These are phyloP conservation scores for Cyclotella choctawhatcheeana DNA, from an alignment of 108 stramenopile genomes.

Conservation along the genomic window DNA sequence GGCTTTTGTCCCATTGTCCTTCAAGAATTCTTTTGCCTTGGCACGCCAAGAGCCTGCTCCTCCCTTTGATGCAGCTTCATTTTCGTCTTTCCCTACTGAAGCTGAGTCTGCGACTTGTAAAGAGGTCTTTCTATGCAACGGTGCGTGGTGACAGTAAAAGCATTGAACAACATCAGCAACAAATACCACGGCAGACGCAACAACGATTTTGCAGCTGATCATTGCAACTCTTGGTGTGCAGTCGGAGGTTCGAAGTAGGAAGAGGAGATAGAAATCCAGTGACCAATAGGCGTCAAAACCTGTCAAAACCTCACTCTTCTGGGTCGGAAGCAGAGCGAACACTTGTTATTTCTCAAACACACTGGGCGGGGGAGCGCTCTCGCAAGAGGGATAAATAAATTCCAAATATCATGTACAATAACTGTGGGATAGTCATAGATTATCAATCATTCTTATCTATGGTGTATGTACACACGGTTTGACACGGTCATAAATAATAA, in stretches of 20 bases:
- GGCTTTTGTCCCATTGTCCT: conserved; percentile 11
- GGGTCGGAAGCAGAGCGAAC: neutral
- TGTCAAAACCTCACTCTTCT: conserved; percentile 2
- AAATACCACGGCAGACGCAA: neutral
- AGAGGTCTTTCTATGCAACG: neutral
- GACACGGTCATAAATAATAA: neutral
- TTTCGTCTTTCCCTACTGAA: neutral
- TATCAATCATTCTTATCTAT: neutral
- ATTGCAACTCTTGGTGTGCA: neutral
- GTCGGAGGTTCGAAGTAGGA: neutral
- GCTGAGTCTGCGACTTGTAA: conserved; percentile 1
- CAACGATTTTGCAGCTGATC: neutral
- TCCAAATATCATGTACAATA: no score
- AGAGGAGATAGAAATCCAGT: neutral
- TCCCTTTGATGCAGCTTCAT: neutral
- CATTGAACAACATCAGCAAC: neutral
- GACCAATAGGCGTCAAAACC: neutral
- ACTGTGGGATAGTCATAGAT: no score
- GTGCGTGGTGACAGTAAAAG: neutral
- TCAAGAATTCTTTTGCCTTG: conserved; percentile 48
- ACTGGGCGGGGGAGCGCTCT: no score
- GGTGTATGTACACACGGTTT: neutral
- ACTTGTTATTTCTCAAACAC: no score
- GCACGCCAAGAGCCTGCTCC: conserved; percentile 52
- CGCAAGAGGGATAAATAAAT: no score